Evolutionary conservation across 2,329 filamentous ascomycete genomes (phyloP).

Genomic region (Cladosporium phlei): DNA sequence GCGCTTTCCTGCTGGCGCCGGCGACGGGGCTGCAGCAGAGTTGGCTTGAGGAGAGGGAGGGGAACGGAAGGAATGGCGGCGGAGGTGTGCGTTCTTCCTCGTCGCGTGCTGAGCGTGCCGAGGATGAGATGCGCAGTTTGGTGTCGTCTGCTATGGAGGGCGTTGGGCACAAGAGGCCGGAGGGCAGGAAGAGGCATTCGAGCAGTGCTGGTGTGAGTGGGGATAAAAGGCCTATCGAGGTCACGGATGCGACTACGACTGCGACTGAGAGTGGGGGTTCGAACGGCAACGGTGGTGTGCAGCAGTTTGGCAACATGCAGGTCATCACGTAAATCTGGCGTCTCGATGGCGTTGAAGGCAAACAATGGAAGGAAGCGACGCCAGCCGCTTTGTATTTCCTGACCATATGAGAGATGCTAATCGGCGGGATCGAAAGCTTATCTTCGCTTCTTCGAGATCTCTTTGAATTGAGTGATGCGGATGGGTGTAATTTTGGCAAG

Average conservation of each 20-base stretch:
- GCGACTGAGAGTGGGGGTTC: background rate
- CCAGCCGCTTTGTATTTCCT: too few relatives aligned
- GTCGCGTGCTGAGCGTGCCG: too few relatives aligned
- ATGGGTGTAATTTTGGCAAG: too few relatives aligned
- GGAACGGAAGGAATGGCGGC: background rate
- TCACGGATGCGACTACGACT: background rate
- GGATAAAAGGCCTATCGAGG: background rate
- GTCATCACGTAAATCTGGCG: constrained; percentile 13
- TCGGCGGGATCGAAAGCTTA: too few relatives aligned
- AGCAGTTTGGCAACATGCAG: constrained; percentile 21
- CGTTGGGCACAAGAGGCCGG: constrained; percentile 10
- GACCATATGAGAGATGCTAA: too few relatives aligned
- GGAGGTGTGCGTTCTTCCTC: too few relatives aligned
- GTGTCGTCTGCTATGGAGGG: constrained; percentile 12
- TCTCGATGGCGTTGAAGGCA: background rate
- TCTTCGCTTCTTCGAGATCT: too few relatives aligned
- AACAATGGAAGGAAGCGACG: background rate
- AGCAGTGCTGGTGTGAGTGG: background rate
- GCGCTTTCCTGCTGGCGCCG: constrained; percentile 49
- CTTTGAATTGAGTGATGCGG: too few relatives aligned
- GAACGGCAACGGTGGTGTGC: background rate
- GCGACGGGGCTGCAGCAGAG: constrained; percentile 47
- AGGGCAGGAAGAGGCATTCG: background rate
- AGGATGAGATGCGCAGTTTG: constrained; percentile 7
- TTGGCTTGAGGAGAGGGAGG: constrained; percentile 4